Base-by-base conservation (phyloP, 495 filamentous ascomycete species). In the Hypoxylon perforatum region DNA sequence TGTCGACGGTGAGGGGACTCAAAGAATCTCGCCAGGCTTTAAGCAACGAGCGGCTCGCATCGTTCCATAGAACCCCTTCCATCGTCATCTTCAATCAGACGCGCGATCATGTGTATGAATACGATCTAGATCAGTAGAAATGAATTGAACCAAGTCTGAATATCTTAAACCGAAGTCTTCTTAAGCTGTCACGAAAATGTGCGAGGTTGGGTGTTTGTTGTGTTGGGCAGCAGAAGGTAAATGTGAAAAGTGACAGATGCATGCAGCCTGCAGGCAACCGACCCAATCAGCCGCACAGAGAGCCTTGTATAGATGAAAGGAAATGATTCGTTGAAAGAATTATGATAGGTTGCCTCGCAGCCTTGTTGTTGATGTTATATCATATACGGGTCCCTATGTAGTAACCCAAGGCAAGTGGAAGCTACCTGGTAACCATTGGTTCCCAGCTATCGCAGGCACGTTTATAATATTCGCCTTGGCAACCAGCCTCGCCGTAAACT, bases 1-100 rank as follows among this genome's bases (percentile, higher is more conserved):
- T 78, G 70, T 91, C 88, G 30, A 90, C 67, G 19, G 56, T 75
- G 30, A 70, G 58, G n/a, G 78, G 64, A 11, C 55, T 45, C 10
- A 67, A 42, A 41, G 52, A 12, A 17, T 22, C 45, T 48, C 61
- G 66, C 73, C 71, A 75, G 28, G 1, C n/a, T 18, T 36, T 35
- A 21, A 72, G 57, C 35, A 11, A 4, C 9, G 36, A 54, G 15
- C 36, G 35, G 19, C 12, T 54, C 17, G 18, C 19, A 22, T 23
- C 15, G 15, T 21, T 42, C 35, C 36, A 42, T 14, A 19, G 17
- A 25, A 36, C 21, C 7, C 12, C 33, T 9, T 36, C 19, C 23
- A 12, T 17, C 23, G 19, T 17, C 35, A 28, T 54, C 25, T 51
- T 33, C 4, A 12, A 10, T 14, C 19, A 9, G 11, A 23, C 2